Conservation (phyloP, 106 monocot genomes). For the Dendrobium nobile region DNA sequence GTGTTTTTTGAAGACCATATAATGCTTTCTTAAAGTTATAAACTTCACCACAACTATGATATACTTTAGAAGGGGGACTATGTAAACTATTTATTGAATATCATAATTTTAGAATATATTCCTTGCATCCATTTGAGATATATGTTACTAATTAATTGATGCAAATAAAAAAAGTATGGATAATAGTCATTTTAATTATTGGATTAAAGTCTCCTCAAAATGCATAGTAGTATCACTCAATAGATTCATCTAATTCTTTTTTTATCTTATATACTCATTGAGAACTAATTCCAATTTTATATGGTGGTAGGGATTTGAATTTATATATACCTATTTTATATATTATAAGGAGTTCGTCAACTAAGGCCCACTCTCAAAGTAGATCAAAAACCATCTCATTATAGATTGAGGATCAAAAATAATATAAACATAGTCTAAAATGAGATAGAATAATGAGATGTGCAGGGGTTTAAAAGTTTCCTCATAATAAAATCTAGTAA, state of each 20-base stretch:
- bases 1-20: background rate
- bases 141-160: background rate
- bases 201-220: background rate
- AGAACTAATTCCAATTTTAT: background rate
- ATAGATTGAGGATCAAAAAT: background rate
- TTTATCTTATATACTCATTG: background rate
- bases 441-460: background rate
- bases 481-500: too few relatives aligned
- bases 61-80: background rate
- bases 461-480: too few relatives aligned
- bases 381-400: too few relatives aligned
- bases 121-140: background rate
- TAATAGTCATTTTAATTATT: background rate
- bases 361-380: background rate
- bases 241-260: background rate
- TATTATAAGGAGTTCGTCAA: background rate
- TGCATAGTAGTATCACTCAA: background rate
- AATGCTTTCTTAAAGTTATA: background rate
- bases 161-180: background rate
- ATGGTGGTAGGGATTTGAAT: background rate
- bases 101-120: background rate
- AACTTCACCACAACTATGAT: background rate
- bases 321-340: background rate
- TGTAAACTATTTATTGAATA: background rate
- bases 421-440: background rate